Base-by-base conservation (phyloP, 768 basidiomycete genomes). In the Amylocystis lapponica region DNA sequence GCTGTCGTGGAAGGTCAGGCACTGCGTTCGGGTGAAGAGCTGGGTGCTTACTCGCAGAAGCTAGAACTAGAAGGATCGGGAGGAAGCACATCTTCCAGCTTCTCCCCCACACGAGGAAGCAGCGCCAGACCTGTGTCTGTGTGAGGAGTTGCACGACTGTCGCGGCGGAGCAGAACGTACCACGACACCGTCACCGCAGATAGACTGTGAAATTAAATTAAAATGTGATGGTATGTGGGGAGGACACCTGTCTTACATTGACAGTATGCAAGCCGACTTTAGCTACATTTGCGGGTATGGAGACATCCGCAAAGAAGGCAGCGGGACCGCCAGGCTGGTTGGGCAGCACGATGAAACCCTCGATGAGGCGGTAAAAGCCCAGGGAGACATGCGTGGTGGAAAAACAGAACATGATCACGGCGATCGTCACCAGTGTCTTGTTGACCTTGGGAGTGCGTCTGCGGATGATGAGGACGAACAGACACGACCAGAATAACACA, bases 181-280 rank as follows among this genome's bases (percentile, higher is more conserved):
- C 17, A 62, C 60, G 21, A 65, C 57, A 43, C 62, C 56, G 33
- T 65, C 63, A n/a, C 62, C 63, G 2, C 63, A 39, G 22, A 63
- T 54, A 2, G 61, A 63, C 53, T 64, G 39, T 3, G 36, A 39
- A 30, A 39, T 40, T 7, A 27, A 29, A 27, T 3, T 39, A 26
- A 37, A 21, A 45, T 29, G n/a, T 5, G n/a, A 13, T 13, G 27
- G 22, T 17, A 5, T 19, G 22, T 14, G 14, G n/a, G 27, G n/a
- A 20, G 11, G 22, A 16, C 8, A 13, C 27, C 10, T 17, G 13
- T 41, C 57, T 43, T 26, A 56, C 57, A 31, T 59, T 57, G 21
- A 63, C 48, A 23, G 63, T 62, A 47, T 65, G 63, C n/a, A 67
- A 53, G 22, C 54, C 54, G 20, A 65, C 63, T 39, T 67, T 66